Base-by-base conservation (phyloP, 2,329 filamentous ascomycete genomes). In the Balansia obtecta region DNA sequence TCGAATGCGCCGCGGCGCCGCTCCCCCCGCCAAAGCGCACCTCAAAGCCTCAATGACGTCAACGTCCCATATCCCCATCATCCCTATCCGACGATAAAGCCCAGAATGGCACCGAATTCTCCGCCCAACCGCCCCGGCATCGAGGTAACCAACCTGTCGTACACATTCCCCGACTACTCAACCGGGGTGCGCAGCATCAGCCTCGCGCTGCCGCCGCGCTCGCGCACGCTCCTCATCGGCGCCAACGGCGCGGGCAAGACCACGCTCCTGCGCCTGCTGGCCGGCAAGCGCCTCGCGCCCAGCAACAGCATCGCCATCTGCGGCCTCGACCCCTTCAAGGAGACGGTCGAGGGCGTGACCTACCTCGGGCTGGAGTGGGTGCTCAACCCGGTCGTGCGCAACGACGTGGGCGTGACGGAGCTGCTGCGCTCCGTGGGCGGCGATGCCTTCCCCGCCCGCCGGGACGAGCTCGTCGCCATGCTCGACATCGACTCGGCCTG, bases 301-400 rank as follows among this genome's bases (percentile, higher is more conserved):
- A 71, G 73, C 49, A 73, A 77, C 63, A 82, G 83, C 56, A 86
- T 98, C 65, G 73, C 71, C 60, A 83, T 98, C 54, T 85, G 80
- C 46, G 88, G 86, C 55, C 80, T 88, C 46, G 93, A 98, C 68
- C 93, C 93, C 9, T 98, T 98, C 79, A 86, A 88, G 66, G 79
- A 89, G 37, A 82, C 84, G 11, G 80, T 96, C 30, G 87, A 95
- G 69, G 93, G 93, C 54, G 91, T 98, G 33, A 97, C 91, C 20
- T 98, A 98, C 68, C 85, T 98, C 8, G 93, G 93, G 1, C 80
- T 96, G 0, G 93, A 98, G 74, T 98, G 93, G 93, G 93, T 97
- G 3, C 79, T 98, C 10, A 97, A 97, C 72, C 88, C 87, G 46
- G 95, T 97, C 60, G 93, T 97, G 45, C 86, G 91, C 48, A 94